Evolutionary conservation across 2,329 filamentous ascomycete genomes (phyloP).

Genomic region (Fusarium longipes): DNA sequence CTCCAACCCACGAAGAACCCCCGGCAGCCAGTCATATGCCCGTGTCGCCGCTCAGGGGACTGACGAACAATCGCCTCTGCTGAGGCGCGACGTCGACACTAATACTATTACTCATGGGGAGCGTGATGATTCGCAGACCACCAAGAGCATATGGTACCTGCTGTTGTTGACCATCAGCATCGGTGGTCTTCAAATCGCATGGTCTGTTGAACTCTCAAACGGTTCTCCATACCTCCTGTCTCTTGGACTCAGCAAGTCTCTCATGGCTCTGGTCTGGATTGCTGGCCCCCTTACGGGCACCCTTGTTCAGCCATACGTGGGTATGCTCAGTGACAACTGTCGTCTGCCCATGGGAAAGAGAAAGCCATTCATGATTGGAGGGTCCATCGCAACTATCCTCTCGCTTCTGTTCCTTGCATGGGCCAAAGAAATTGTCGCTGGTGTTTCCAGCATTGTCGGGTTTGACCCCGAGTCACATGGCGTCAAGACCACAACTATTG

Average conservation of each 20-base stretch:
- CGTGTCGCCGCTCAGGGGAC: constrained; percentile 26
- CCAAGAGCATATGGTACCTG: constrained; percentile 87
- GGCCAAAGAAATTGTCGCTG: constrained; percentile 77
- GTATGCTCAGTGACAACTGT: constrained; percentile 83
- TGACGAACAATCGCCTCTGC: constrained; percentile 50
- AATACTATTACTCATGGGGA: constrained; percentile 15
- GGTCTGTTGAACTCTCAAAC: constrained; percentile 94
- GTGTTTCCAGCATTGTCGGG: constrained; percentile 76
- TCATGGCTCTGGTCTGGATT: constrained; percentile 88
- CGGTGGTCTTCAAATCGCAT: constrained; percentile 91
- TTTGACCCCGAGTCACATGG: constrained; percentile 72
- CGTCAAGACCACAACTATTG: constrained; percentile 75
- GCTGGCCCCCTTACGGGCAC: constrained; percentile 82
- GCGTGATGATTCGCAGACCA: constrained; percentile 61
- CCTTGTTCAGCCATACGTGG: constrained; percentile 84
- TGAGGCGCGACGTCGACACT: constrained; percentile 32
- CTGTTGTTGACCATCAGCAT: constrained; percentile 87
- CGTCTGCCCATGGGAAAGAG: constrained; percentile 79
- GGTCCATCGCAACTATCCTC: constrained; percentile 73
- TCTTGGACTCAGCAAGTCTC: constrained; percentile 82
- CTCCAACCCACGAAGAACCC: constrained; percentile 20
- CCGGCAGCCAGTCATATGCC: constrained; percentile 32
- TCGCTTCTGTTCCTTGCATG: constrained; percentile 78
- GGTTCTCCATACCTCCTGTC: constrained; percentile 87
- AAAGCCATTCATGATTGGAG: constrained; percentile 83